Conservation (phyloP, 805 yeast genomes). For the Teunomyces gatunensis region DNA sequence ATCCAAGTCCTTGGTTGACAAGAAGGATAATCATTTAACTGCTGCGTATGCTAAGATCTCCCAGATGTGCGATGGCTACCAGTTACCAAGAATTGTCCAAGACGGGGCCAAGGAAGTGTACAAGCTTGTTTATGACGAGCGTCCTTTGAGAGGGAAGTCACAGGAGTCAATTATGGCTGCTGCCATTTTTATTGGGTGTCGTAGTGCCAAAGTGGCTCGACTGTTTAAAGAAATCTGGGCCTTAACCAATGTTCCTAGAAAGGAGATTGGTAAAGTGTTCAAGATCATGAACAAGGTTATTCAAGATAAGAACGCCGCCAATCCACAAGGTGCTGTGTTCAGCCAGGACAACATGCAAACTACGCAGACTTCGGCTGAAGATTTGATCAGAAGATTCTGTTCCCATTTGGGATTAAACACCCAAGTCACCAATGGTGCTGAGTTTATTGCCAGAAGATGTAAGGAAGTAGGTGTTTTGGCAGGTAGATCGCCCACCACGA, state of each 20-base stretch:
- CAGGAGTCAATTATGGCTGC: conserved; percentile 97
- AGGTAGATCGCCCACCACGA: conserved; percentile 94
- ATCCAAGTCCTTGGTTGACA: conserved; percentile 78
- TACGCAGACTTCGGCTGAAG: conserved; percentile 89
- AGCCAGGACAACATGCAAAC: conserved; percentile 56
- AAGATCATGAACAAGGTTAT: conserved; percentile 68
- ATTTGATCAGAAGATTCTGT: conserved; percentile 92
- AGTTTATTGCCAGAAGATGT: conserved; percentile 84
- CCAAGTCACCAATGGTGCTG: conserved; percentile 88
- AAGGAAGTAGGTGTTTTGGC: conserved; percentile 91
- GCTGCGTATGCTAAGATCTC: conserved; percentile 89
- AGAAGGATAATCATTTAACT: conserved; percentile 81
- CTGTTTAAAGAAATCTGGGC: conserved; percentile 96
- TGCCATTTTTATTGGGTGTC: conserved; percentile 88
- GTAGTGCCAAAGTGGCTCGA: conserved; percentile 91
- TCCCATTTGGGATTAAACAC: conserved; percentile 87
- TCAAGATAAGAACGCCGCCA: conserved; percentile 54
- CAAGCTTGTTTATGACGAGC: conserved; percentile 85
- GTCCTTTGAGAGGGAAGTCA: conserved; percentile 81
- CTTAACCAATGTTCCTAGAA: conserved; percentile 86
- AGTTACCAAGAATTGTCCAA: conserved; percentile 89
- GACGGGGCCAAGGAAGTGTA: conserved; percentile 98
- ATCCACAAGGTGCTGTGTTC: conserved; percentile 38
- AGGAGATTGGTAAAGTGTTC: conserved; percentile 90
- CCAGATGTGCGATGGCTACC: conserved; percentile 96